A percentile compares a stretch with the other conserved stretches of the same genome.
Conservation (phyloP, 805 yeast species). For the Candida vartiovaarae region DNA sequence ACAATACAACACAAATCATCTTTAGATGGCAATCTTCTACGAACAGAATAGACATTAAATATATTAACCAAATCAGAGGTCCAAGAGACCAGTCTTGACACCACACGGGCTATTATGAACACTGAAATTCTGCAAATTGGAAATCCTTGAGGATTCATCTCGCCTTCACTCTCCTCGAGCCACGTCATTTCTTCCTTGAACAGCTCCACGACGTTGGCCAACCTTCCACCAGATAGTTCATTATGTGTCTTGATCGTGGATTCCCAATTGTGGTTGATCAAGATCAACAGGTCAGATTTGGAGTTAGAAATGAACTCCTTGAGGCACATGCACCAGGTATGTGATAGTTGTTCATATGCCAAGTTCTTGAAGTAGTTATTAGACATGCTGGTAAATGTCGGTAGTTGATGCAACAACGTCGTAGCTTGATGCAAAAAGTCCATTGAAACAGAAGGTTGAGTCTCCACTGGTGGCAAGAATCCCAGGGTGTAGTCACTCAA, state of each 20-base stretch:
- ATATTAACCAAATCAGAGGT: neutral
- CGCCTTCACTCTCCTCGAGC: constrained; percentile 15
- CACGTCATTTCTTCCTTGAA: constrained; percentile 32
- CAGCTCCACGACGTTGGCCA: constrained; percentile 37
- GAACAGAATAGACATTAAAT: neutral
- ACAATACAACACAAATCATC: no score
- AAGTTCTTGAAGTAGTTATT: constrained; percentile 35
- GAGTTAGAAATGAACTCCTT: constrained; percentile 23
- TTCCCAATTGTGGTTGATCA: constrained; percentile 33
- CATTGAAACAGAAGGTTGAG: constrained; percentile 43
- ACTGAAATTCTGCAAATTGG: constrained; percentile 16
- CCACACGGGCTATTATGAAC: constrained; percentile 19
- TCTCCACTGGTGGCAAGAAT: constrained; percentile 66
- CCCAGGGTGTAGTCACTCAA: constrained; percentile 68
- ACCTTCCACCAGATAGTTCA: constrained; percentile 34
- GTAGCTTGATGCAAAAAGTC: constrained; percentile 59
- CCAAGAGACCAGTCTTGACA: constrained; percentile 4
- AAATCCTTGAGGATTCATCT: constrained; percentile 4
- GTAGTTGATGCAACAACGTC: constrained; percentile 51
- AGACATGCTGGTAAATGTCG: constrained; percentile 48
- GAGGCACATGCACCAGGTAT: constrained; percentile 48
- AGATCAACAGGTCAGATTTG: constrained; percentile 19
- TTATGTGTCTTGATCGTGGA: constrained; percentile 38
- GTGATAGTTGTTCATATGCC: constrained; percentile 56
- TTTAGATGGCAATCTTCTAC: no score